phyloP scores from a whole-genome alignment of 208 protist genomes.

The Trichomonas tenax region DNA sequence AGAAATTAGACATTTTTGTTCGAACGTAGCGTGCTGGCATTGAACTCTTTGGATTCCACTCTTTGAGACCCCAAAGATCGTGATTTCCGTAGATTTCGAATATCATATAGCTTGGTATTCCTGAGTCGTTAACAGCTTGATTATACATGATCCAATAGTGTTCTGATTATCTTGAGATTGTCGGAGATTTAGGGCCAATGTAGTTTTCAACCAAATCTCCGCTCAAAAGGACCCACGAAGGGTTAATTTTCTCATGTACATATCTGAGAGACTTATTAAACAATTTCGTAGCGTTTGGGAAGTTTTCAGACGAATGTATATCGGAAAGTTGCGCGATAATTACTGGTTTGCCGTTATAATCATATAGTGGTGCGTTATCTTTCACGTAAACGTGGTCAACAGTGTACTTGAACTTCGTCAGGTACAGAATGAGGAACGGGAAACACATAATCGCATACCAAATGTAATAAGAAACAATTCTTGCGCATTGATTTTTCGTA shows the following conservation, averaged over 20 bases:
- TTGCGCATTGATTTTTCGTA: neutral
- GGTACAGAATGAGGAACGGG: neutral
- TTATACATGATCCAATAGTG: neutral
- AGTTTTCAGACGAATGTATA: neutral
- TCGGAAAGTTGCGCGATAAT: neutral
- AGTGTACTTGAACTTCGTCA: neutral
- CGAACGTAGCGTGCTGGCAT: too few species aligned
- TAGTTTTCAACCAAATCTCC: neutral
- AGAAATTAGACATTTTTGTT: neutral
- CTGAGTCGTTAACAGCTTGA: neutral
- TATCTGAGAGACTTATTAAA: neutral
- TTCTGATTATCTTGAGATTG: neutral
- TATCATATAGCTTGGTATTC: neutral
- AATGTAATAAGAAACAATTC: neutral
- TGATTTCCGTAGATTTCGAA: conserved; percentile 3
- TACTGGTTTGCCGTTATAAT: neutral
- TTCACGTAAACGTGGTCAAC: neutral
- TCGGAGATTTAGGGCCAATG: neutral
- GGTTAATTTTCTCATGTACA: neutral
- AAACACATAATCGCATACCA: neutral
- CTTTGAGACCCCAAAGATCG: neutral
- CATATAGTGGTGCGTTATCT: neutral
- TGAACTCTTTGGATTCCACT: neutral
- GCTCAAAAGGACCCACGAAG: neutral
- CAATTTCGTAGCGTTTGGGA: neutral